Base-by-base conservation (phyloP, 1,139 yeast genomes). In the Zygosaccharomyces sapae region DNA sequence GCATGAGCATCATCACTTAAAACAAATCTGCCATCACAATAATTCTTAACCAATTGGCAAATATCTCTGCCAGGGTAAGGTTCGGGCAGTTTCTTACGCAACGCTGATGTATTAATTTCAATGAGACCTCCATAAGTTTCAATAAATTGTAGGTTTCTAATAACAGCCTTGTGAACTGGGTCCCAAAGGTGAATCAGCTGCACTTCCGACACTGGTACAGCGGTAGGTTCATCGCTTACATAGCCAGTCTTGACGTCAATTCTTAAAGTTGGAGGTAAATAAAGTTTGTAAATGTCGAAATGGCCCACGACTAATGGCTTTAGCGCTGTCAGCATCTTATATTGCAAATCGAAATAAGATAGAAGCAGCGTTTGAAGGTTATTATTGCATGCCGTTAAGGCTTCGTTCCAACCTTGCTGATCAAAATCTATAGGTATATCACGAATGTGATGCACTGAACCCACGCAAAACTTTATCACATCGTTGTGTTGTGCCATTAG, bases 1-100 rank as follows among this genome's bases (percentile, higher is more conserved):
- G 85, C 80, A 68, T 92, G 99, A 0, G 95, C 79, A 62, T 92
- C 99, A 64, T 92, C 98, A 44, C 96, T 86, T 13, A 92, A 68
- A 55, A 96, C 89, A 62, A 92, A 85, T 54, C 76, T 73, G 0
- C 84, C 86, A 7, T 69, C 65, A 34, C 75, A 79, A 29, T 79
- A 74, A 7, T 66, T 51, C 10, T 75, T 57, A 2, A 71, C 70
- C 0, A 79, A 74, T 9, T 70, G 58, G 3, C 82, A 77, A 10
- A 94, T 72, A 53, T 87, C 95, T 27, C 61, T 56, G 44, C 77
- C 71, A 0, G 99, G 99, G 57, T 92, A 92, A 0, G 98, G 95
- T 1, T 86, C 74, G 2, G 58, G 47, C 92, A 97, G 85, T 1
- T 95, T 95, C 65, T 92, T 92, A 39, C 98, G 72, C 8, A 92